Conservation (phyloP, 371 early-diverging fungal species). For the Haplosporangium sp. region DNA sequence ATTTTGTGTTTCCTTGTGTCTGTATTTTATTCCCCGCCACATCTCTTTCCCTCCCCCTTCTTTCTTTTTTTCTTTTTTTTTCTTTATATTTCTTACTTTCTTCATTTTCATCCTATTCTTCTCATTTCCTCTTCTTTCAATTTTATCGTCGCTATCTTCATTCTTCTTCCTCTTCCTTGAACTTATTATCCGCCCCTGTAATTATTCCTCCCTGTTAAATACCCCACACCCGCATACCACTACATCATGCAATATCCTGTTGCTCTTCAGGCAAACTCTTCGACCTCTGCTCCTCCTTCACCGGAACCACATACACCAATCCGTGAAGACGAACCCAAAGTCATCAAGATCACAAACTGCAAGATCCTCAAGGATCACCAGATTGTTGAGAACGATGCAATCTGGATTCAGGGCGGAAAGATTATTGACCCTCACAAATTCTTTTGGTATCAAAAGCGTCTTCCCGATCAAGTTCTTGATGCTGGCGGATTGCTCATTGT, state of each 20-base stretch:
- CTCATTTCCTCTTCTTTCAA: neutral
- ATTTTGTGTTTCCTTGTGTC: constrained; percentile 2
- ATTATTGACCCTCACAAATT: constrained; percentile 80
- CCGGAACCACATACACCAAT: constrained; percentile 46
- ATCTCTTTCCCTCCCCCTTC: neutral
- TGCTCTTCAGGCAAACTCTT: constrained; percentile 31
- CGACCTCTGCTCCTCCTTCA: constrained; percentile 33
- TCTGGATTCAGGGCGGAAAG: constrained; percentile 84
- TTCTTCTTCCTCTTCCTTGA: neutral
- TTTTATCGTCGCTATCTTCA: neutral
- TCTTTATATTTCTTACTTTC: neutral
- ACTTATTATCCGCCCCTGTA: neutral
- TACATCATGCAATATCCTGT: constrained; percentile 51
- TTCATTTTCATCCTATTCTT: neutral
- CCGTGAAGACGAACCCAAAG: constrained; percentile 58
- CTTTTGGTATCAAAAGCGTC: constrained; percentile 76
- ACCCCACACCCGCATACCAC: neutral
- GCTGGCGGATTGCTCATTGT: constrained; percentile 78
- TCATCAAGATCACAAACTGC: constrained; percentile 85
- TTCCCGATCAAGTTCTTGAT: constrained; percentile 81
- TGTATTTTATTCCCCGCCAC: constrained; percentile 1
- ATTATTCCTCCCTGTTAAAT: neutral
- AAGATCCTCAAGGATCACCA: constrained; percentile 78
- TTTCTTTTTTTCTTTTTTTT: constrained; percentile 7
- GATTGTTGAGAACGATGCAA: constrained; percentile 76